A percentile compares a stretch with the other conserved stretches of the same genome.
These are phyloP conservation scores for Podospora australis DNA, from an alignment of 495 filamentous ascomycete genomes.

Conservation along the genomic window DNA sequence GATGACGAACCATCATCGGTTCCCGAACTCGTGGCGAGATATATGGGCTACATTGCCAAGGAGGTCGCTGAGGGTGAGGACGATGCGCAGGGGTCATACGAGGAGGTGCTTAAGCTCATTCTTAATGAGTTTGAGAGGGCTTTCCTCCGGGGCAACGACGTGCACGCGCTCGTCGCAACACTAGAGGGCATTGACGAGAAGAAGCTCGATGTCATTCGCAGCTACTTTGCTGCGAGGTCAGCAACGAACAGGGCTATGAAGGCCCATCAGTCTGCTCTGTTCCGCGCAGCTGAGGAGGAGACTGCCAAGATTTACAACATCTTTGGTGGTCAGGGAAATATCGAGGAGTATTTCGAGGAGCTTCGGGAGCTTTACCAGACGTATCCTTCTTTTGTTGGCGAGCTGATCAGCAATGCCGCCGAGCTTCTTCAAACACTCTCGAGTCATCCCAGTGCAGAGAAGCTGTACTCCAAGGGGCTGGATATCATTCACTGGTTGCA, in stretches of 20 bases:
- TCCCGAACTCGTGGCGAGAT: constrained; percentile 83
- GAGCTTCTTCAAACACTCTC: constrained; percentile 79
- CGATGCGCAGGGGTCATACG: constrained; percentile 71
- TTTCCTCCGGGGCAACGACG: constrained; percentile 91
- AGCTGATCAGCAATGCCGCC: constrained; percentile 71
- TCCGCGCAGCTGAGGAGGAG: constrained; percentile 77
- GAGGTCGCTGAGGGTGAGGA: constrained; percentile 91
- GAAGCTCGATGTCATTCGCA: constrained; percentile 76
- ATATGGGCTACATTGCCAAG: constrained; percentile 77
- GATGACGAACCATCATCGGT: constrained; percentile 96
- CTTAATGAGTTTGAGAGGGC: constrained; percentile 93
- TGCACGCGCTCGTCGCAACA: constrained; percentile 78
- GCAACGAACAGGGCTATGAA: constrained; percentile 76
- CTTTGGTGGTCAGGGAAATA: constrained; percentile 98
- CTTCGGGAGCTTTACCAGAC: constrained; percentile 83
- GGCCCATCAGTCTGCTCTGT: constrained; percentile 84
- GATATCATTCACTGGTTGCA: constrained; percentile 91
- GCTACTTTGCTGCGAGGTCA: constrained; percentile 85
- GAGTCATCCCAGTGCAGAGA: constrained; percentile 77
- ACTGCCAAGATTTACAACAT: constrained; percentile 79
- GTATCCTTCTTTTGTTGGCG: constrained; percentile 83
- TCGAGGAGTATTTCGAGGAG: constrained; percentile 98
- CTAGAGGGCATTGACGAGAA: constrained; percentile 84
- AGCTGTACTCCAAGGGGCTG: constrained; percentile 92
- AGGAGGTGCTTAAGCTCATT: constrained; percentile 80